These are phyloP conservation scores for Dictyostelium firmibasis DNA, from an alignment of 78 protist genomes.

Conservation along the genomic window DNA sequence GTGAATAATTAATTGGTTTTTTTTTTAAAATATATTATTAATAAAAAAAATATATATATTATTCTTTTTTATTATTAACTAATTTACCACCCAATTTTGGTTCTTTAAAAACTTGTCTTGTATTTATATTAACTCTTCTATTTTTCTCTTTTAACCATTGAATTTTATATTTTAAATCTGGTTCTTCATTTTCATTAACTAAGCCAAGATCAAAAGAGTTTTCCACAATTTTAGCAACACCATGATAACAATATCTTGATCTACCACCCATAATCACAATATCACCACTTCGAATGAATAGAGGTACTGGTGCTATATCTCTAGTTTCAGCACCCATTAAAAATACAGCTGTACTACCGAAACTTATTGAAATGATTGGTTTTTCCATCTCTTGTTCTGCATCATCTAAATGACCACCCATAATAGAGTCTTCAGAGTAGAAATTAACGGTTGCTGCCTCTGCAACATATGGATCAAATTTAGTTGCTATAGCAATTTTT, in stretches of 20 bases:
- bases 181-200: slow-evolving; percentile 1
- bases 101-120: slow-evolving; percentile 83
- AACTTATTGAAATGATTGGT: slow-evolving; percentile 77
- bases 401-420: slow-evolving; percentile 86
- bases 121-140: slow-evolving; percentile 74
- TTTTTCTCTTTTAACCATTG: slow-evolving; percentile 72
- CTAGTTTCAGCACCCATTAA: slow-evolving; percentile 78
- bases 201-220: slow-evolving; percentile 22
- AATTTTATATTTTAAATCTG: slow-evolving; percentile 18
- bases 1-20: not conserved
- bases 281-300: slow-evolving; percentile 77
- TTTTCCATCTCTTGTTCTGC: slow-evolving; percentile 85
- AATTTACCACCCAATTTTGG: slow-evolving; percentile 46
- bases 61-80: not conserved
- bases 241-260: slow-evolving; percentile 83
- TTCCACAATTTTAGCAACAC: slow-evolving; percentile 79
- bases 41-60: too few species aligned
- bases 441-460: slow-evolving; percentile 80
- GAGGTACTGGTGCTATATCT: slow-evolving; percentile 71
- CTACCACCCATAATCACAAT: slow-evolving; percentile 82
- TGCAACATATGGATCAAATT: slow-evolving; percentile 58
- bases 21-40: too few species aligned
- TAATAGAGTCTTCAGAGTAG: slow-evolving; percentile 75
- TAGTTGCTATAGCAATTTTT: slow-evolving; percentile 51
- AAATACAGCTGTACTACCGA: slow-evolving; percentile 80